These are phyloP conservation scores for Andrographis paniculata DNA, from an alignment of 305 asterid species.

Conservation along the genomic window DNA sequence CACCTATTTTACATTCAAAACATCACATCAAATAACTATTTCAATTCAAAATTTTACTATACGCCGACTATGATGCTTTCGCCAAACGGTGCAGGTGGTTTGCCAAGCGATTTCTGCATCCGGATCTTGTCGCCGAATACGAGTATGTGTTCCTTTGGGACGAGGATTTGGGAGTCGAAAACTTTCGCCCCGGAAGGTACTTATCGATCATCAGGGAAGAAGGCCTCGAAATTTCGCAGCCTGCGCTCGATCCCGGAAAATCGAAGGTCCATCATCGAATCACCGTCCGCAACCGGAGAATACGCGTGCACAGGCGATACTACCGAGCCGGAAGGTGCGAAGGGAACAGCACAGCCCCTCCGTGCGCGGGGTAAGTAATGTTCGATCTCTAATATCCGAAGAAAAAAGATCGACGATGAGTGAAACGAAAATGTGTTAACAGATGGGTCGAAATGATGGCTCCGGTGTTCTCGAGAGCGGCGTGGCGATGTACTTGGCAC, in stretches of 20 bases:
- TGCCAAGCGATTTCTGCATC: slow-evolving; percentile 92
- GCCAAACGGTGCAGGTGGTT: slow-evolving; percentile 63
- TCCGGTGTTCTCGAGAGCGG: slow-evolving; percentile 43
- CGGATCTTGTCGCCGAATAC: slow-evolving; percentile 79
- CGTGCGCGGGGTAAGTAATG: slow-evolving; percentile 95
- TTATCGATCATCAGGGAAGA: slow-evolving; percentile 66
- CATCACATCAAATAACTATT: too few species aligned
- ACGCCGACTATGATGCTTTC: background rate
- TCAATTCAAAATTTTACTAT: too few species aligned
- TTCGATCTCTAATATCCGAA: too few species aligned
- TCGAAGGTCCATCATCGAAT: slow-evolving; percentile 83
- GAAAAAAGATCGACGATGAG: too few species aligned
- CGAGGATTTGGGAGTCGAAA: slow-evolving; percentile 79
- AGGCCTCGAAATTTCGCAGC: slow-evolving; percentile 97
- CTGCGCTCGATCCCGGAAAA: slow-evolving; percentile 67
- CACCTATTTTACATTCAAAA: too few species aligned
- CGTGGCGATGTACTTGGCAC: slow-evolving; percentile 95
- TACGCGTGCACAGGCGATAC: slow-evolving; percentile 80
- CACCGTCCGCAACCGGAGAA: slow-evolving; percentile 51
- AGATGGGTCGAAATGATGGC: slow-evolving; percentile 78
- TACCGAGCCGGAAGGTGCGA: slow-evolving; percentile 49
- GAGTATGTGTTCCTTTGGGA: slow-evolving; percentile 89
- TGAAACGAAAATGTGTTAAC: too few species aligned
- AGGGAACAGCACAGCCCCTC: slow-evolving; percentile 66
- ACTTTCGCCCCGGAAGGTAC: slow-evolving; percentile 74